Evolutionary conservation across 345 rosid genomes (phyloP), one percentile per base, ranked within the genome.

Genomic region (Erucastrum elatum): DNA sequence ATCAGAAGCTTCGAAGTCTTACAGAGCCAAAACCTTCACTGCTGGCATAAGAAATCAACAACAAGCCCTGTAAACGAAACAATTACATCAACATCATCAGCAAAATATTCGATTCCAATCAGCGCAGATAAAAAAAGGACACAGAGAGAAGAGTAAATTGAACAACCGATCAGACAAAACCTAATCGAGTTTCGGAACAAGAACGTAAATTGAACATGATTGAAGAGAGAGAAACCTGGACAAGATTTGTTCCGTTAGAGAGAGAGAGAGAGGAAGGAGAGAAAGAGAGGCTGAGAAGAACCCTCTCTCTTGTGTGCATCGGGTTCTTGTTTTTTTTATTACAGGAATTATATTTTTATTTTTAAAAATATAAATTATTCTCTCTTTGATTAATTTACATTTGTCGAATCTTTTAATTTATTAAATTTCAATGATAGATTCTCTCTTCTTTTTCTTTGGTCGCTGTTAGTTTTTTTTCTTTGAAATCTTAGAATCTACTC

Each of bases 261-360:
- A 70, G 62, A 31, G 73, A 70, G n/a, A 53, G 37, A 61, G 71
- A 16, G 5, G n/a, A 53, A 25, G 62, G 71, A 37, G 55, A 35
- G 67, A 69, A 64, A 71, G 76, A 77, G 81, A 77, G 81, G 81
- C 81, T 77, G 76, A 77, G 76, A 78, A 71, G 72, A 71, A 78
- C 81, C 64, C 81, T 41, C 56, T 49, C 56, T 49, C n/a, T 10
- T 39, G 56, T 64, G 60, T 70, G 71, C 66, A 77, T 77, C 62
- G 67, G 61, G 72, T 77, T 71, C 76, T 77, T 55, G 35, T 71
- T 55, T 77, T 64, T 63, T 71, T 64, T 51, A 64, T 2, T 33
- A 75, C 29, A 49, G 6, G 35, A 21, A 56, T 41, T 41, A 61
- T 69, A 46, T 70, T 77, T 58, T 21, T 17, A 0, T 2, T 68